Evolutionary conservation across 257 asterid genomes (phyloP).

Genomic region (Eustoma russellianum): DNA sequence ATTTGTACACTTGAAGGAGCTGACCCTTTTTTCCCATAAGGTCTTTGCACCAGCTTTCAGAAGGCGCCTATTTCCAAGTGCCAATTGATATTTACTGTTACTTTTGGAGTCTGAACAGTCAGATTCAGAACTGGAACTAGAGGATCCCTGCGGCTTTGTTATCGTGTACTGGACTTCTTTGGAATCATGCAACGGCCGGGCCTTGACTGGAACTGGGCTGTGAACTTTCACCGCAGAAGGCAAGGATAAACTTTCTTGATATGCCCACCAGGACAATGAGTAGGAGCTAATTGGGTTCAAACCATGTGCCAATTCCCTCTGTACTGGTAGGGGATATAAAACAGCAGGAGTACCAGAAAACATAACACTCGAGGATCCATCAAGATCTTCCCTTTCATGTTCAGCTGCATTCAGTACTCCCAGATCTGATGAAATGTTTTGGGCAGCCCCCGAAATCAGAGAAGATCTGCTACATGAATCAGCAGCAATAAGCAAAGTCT

Average conservation of each 20-base stretch:
- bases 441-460: conserved; percentile 18
- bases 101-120: conserved; percentile 16
- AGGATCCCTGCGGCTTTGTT: conserved; percentile 37
- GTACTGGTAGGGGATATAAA: conserved; percentile 9
- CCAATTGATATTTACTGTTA: conserved; percentile 12
- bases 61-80: conserved; percentile 12
- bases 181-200: conserved; percentile 10
- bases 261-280: conserved; percentile 33
- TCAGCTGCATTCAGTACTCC: conserved; percentile 26
- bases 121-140: conserved; percentile 34
- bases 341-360: conserved; percentile 14
- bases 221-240: conserved; percentile 27
- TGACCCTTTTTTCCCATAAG: conserved; percentile 19
- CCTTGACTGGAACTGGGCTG: conserved; percentile 50
- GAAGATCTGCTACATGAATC: conserved; percentile 20
- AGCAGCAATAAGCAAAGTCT: conserved; percentile 49
- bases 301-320: conserved; percentile 1
- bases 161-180: conserved; percentile 19
- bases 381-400: conserved; percentile 10
- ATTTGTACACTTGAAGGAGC: conserved; percentile 21
- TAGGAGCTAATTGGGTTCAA: conserved; percentile 3
- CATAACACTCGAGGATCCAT: conserved; percentile 12
- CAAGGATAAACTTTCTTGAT: conserved; percentile 15
- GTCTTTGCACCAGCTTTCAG: conserved; percentile 24
- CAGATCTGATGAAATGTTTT: conserved; percentile 5